These are phyloP conservation scores for Tolypocladium inflatum DNA, from an alignment of 2,329 filamentous ascomycete species.

Conservation along the genomic window DNA sequence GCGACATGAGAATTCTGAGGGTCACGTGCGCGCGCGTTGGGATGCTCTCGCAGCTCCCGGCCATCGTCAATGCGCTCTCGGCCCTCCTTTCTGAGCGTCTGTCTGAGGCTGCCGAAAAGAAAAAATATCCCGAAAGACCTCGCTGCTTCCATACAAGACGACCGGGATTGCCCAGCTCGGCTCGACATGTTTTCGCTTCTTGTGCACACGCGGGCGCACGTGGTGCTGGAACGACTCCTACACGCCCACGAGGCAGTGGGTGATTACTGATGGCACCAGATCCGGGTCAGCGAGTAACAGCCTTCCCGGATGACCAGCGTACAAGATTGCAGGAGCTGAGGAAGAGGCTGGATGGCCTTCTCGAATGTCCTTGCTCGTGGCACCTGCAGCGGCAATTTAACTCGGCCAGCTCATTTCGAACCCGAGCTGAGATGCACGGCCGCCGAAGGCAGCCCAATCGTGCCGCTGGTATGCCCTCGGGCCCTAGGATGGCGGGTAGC, in stretches of 20 bases:
- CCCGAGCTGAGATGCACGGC: background rate
- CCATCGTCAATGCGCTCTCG: background rate
- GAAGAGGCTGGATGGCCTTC: too few species aligned
- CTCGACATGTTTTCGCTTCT: background rate
- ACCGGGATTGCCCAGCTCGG: too few species aligned
- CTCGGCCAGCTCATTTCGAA: background rate
- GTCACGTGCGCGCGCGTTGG: background rate
- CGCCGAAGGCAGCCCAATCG: background rate
- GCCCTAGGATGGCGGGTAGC: background rate
- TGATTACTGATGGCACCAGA: background rate
- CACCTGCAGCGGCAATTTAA: background rate
- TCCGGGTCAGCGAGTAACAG: background rate
- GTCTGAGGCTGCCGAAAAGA: background rate
- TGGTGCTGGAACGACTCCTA: background rate
- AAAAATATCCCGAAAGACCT: background rate
- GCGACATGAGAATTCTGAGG: background rate
- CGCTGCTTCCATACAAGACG: too few species aligned
- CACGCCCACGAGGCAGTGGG: background rate
- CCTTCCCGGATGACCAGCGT: background rate
- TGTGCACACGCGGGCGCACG: background rate
- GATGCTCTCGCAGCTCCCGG: background rate
- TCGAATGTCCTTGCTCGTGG: background rate
- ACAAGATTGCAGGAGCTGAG: background rate
- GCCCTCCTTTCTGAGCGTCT: background rate
- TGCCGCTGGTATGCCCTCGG: background rate